Percentiles rank a stretch among this genome's conserved stretches.
Evolutionary conservation across 257 asterid species (phyloP).

Genomic region (Scutellaria minor): DNA sequence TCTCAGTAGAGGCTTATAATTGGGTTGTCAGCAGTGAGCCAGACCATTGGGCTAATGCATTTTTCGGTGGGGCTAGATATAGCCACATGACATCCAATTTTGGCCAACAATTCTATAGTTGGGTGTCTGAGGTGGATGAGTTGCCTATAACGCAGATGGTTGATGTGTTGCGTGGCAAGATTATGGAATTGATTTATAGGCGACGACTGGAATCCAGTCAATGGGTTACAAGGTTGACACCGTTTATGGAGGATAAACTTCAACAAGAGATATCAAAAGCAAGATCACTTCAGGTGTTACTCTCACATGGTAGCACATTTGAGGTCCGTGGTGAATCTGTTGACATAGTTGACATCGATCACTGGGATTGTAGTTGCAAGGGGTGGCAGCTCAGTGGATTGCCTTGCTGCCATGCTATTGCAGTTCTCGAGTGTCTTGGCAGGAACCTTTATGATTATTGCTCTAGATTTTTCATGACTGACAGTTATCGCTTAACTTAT

Average conservation of each 20-base stretch:
- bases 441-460: slow-evolving; percentile 76
- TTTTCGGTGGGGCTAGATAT: slow-evolving; percentile 81
- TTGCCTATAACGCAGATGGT: slow-evolving; percentile 97
- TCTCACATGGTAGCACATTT: slow-evolving; percentile 59
- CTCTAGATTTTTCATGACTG: slow-evolving; percentile 70
- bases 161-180: slow-evolving; percentile 88
- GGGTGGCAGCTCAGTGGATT: slow-evolving; percentile 88
- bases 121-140: slow-evolving; percentile 97
- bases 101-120: slow-evolving; percentile 84
- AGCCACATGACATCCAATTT: slow-evolving; percentile 88
- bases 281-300: slow-evolving; percentile 53
- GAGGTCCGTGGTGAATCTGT: slow-evolving; percentile 73
- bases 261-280: slow-evolving; percentile 72
- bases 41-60: slow-evolving; percentile 89
- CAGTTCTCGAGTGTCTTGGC: slow-evolving; percentile 64
- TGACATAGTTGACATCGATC: slow-evolving; percentile 73
- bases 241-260: slow-evolving; percentile 86
- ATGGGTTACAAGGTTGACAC: slow-evolving; percentile 79
- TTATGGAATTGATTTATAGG: slow-evolving; percentile 83
- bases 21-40: slow-evolving; percentile 90
- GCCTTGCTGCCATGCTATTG: slow-evolving; percentile 93
- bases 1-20: slow-evolving; percentile 89
- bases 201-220: slow-evolving; percentile 79
- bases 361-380: slow-evolving; percentile 90
- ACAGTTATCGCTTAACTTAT: slow-evolving; percentile 68